Evolutionary conservation across 139 green algal species (phyloP).

Genomic region (Auxenochlorella pyrenoidosa): DNA sequence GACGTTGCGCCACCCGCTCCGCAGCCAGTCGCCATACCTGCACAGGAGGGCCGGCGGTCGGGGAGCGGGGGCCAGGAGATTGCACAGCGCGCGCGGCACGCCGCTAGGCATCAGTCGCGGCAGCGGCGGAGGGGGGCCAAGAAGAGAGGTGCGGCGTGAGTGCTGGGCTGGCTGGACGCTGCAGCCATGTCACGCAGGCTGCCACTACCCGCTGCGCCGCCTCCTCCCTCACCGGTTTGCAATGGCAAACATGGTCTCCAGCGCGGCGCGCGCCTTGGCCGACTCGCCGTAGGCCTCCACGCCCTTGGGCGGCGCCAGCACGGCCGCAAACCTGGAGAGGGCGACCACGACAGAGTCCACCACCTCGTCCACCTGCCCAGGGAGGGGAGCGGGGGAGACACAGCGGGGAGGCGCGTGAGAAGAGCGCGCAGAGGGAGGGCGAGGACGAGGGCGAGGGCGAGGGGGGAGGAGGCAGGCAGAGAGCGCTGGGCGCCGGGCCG

Average conservation of each 20-base stretch:
- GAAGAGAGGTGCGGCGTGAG: too few relatives aligned
- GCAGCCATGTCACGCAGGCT: not conserved
- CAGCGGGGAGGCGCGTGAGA: too few relatives aligned
- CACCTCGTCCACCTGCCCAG: constrained; percentile 68
- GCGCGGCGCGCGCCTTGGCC: constrained; percentile 72
- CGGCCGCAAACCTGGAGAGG: constrained; percentile 78
- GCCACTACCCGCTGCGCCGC: not conserved
- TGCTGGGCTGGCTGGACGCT: not conserved
- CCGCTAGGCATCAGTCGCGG: too few relatives aligned
- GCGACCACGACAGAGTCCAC: constrained; percentile 76
- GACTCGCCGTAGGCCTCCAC: constrained; percentile 78
- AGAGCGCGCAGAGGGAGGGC: too few relatives aligned
- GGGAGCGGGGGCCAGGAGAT: not conserved
- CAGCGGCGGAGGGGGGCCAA: too few relatives aligned
- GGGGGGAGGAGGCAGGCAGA: too few relatives aligned
- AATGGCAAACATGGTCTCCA: constrained; percentile 80
- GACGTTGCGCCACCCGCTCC: constrained; percentile 85
- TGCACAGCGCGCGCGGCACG: too few relatives aligned
- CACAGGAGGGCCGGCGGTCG: not conserved
- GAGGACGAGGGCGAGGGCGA: too few relatives aligned
- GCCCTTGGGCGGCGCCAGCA: constrained; percentile 68
- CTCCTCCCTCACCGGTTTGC: constrained; percentile 66
- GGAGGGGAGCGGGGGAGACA: too few relatives aligned
- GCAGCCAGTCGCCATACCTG: constrained; percentile 87
- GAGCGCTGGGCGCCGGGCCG: too few relatives aligned